These are phyloP conservation scores for Salvia rosmarinus DNA, from an alignment of 257 asterid genomes.

Conservation along the genomic window DNA sequence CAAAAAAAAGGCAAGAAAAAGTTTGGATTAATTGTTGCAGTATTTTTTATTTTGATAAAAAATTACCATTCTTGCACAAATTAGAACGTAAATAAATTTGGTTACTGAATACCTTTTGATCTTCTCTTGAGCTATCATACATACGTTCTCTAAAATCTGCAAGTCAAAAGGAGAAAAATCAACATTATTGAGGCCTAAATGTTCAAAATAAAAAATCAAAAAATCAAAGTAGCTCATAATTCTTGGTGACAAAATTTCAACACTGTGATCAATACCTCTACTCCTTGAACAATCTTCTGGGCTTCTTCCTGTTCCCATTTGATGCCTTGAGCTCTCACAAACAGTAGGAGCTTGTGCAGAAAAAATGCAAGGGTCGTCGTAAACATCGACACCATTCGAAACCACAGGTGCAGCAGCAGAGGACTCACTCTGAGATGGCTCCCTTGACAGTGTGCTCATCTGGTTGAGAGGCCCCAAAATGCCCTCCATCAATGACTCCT, in stretches of 20 bases:
- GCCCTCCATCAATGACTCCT: constrained; percentile 61
- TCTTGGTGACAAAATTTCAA: background rate
- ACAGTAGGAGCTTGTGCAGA: constrained; percentile 64
- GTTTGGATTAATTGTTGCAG: constrained; percentile 6
- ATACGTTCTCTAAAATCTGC: constrained; percentile 57
- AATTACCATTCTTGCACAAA: background rate
- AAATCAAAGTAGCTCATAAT: background rate
- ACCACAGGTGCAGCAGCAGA: constrained; percentile 63
- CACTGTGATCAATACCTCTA: constrained; percentile 36
- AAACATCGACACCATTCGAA: constrained; percentile 59
- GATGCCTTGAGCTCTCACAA: constrained; percentile 65
- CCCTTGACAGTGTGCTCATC: constrained; percentile 55
- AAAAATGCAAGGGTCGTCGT: constrained; percentile 60
- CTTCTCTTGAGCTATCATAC: constrained; percentile 52
- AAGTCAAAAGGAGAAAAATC: background rate
- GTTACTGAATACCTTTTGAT: constrained; percentile 53
- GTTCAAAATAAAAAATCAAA: background rate
- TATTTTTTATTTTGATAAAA: background rate
- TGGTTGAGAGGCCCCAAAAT: constrained; percentile 48
- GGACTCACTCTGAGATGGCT: constrained; percentile 86
- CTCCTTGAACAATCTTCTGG: constrained; percentile 51
- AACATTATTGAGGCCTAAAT: background rate
- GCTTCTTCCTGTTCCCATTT: constrained; percentile 46
- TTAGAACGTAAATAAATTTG: background rate
- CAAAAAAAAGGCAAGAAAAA: constrained; percentile 1